phyloP scores from a whole-genome alignment of 106 monocot species.

The Gastrodia elata region DNA sequence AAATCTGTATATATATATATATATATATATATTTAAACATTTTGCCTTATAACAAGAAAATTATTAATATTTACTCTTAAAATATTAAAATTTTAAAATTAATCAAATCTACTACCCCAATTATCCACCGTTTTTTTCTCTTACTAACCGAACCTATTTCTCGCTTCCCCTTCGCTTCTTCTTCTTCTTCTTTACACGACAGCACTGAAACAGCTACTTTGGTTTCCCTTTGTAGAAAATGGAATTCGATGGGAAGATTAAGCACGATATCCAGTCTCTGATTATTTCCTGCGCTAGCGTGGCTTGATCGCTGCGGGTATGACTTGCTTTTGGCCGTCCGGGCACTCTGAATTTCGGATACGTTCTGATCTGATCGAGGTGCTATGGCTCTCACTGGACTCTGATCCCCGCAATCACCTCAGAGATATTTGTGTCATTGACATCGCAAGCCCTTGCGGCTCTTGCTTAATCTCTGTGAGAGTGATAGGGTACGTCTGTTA shows the following conservation, averaged over 20 bases:
- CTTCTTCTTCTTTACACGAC: constrained; percentile 35
- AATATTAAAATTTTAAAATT: no score
- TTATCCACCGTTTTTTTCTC: no score
- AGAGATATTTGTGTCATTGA: constrained; percentile 55
- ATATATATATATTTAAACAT: no score
- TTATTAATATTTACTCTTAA: no score
- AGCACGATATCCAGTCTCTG: constrained; percentile 57
- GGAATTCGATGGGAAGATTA: constrained; percentile 87
- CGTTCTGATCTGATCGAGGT: constrained; percentile 26
- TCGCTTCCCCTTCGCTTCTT: no score
- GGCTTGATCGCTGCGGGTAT: constrained; percentile 31
- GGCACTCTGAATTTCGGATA: constrained; percentile 35
- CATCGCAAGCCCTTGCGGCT: constrained; percentile 58
- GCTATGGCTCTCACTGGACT: constrained; percentile 50
- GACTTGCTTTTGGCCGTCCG: constrained; percentile 33
- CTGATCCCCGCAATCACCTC: constrained; percentile 43
- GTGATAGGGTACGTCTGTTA: constrained; percentile 45
- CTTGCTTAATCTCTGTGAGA: constrained; percentile 46
- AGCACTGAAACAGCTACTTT: constrained; percentile 36
- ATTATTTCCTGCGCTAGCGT: constrained; percentile 42
- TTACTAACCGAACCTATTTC: no score
- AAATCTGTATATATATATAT: no score
- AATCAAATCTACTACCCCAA: no score
- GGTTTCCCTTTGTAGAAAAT: constrained; percentile 90
- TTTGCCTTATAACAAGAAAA: no score